Evolutionary conservation across 257 asterid genomes (phyloP).

Genomic region (Solanum gracilifrons): DNA sequence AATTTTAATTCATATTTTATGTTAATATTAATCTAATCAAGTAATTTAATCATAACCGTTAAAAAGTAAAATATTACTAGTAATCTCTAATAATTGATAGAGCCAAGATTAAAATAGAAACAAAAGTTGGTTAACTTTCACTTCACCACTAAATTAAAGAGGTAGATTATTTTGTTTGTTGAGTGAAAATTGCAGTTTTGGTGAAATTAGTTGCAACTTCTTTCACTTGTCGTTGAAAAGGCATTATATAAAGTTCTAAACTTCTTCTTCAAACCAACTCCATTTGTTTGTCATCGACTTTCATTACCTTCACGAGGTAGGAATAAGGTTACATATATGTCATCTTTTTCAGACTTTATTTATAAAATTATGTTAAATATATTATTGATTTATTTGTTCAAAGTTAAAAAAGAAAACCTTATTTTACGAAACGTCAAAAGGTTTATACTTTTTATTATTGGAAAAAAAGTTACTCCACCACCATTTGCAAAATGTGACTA

Average conservation of each 20-base stretch:
- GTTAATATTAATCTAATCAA: not conserved
- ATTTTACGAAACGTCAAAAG: not conserved
- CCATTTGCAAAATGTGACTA: not conserved
- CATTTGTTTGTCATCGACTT: not conserved
- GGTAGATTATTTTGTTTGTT: conserved; percentile 16
- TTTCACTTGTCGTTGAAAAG: conserved; percentile 3
- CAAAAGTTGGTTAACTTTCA: not conserved
- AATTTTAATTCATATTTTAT: not conserved
- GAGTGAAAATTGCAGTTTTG: conserved; percentile 11
- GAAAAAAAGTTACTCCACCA: not conserved
- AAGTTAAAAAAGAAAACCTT: not conserved
- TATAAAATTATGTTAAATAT: not conserved
- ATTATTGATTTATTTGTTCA: too few relatives aligned
- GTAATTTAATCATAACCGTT: not conserved
- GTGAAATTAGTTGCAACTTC: conserved; percentile 46
- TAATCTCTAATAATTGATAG: not conserved
- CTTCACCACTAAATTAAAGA: conserved; percentile 23
- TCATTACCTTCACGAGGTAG: too few relatives aligned
- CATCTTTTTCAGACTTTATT: too few relatives aligned
- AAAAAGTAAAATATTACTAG: not conserved
- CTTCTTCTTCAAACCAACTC: conserved; percentile 20
- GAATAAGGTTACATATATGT: not conserved
- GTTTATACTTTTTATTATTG: not conserved
- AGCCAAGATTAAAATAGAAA: not conserved
- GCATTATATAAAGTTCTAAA: not conserved